These are phyloP conservation scores for Sporothrix brasiliensis DNA, from an alignment of 2,329 filamentous ascomycete species.

Conservation along the genomic window DNA sequence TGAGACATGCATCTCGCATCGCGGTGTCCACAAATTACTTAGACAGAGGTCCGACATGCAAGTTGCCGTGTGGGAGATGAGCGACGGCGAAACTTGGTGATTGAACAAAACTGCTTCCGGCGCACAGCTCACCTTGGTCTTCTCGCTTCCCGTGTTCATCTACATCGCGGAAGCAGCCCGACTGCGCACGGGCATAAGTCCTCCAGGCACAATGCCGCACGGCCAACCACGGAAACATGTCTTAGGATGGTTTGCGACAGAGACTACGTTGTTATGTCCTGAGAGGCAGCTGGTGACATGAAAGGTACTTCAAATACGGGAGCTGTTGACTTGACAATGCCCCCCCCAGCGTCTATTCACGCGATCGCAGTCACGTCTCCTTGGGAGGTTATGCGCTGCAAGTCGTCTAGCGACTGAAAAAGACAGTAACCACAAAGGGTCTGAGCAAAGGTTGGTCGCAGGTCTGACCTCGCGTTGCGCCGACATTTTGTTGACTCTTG, in stretches of 20 bases:
- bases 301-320: neutral
- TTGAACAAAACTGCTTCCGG: neutral
- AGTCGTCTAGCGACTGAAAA: neutral
- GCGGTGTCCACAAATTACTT: neutral
- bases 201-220: constrained; percentile 2
- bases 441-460: constrained; percentile 3
- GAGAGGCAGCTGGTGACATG: neutral
- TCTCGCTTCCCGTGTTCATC: neutral
- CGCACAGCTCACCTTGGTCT: neutral
- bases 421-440: neutral
- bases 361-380: neutral
- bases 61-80: neutral
- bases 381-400: constrained; percentile 17
- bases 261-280: neutral
- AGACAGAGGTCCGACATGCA: constrained; percentile 15
- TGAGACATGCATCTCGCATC: constrained; percentile 27
- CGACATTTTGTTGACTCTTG: neutral
- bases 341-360: constrained; percentile 5
- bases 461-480: neutral
- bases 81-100: no score
- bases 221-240: neutral
- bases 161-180: constrained; percentile 12
- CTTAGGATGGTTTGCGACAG: neutral
- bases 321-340: constrained; percentile 4
- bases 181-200: constrained; percentile 18